A percentile compares a stretch with the other conserved stretches of the same genome.
phyloP scores from a whole-genome alignment of 306 rosid genomes.

The Gastrolobium villosum region DNA sequence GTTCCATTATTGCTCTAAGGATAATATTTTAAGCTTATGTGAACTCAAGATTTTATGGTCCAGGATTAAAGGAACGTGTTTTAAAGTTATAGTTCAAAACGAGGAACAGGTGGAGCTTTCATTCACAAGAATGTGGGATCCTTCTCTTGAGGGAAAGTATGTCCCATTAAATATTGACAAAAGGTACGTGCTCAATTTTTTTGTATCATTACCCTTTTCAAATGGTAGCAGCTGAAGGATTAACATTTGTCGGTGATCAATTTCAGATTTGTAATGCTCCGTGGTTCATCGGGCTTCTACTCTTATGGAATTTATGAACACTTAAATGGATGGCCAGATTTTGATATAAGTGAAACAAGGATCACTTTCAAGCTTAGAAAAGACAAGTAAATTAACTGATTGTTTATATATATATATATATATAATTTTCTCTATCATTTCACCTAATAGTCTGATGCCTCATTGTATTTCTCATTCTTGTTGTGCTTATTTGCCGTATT shows the following conservation, averaged over 20 bases:
- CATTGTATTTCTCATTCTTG: constrained; percentile 9
- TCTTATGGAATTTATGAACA: constrained; percentile 88
- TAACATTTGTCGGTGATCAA: constrained; percentile 39
- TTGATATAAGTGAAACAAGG: constrained; percentile 81
- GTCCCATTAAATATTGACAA: constrained; percentile 94
- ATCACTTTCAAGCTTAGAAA: constrained; percentile 88
- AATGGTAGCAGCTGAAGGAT: constrained; percentile 20
- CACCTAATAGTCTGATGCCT: not conserved
- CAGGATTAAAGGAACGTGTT: constrained; percentile 87
- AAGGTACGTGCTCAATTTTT: constrained; percentile 66
- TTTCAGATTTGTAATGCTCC: constrained; percentile 83
- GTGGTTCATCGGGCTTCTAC: constrained; percentile 90
- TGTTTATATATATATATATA: not conserved
- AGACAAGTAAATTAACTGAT: constrained; percentile 64
- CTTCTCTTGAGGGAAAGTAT: constrained; percentile 81
- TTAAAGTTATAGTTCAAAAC: constrained; percentile 78
- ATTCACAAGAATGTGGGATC: constrained; percentile 87
- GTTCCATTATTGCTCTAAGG: constrained; percentile 31
- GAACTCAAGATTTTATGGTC: constrained; percentile 51
- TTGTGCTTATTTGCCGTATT: not conserved
- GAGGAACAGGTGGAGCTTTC: constrained; percentile 93
- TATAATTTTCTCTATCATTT: not conserved
- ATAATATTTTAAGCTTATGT: constrained; percentile 37
- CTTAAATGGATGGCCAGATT: constrained; percentile 87
- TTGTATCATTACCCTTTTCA: constrained; percentile 32